Conservation (phyloP, 2,329 filamentous ascomycete species). For the Arthrinium phaeospermum region DNA sequence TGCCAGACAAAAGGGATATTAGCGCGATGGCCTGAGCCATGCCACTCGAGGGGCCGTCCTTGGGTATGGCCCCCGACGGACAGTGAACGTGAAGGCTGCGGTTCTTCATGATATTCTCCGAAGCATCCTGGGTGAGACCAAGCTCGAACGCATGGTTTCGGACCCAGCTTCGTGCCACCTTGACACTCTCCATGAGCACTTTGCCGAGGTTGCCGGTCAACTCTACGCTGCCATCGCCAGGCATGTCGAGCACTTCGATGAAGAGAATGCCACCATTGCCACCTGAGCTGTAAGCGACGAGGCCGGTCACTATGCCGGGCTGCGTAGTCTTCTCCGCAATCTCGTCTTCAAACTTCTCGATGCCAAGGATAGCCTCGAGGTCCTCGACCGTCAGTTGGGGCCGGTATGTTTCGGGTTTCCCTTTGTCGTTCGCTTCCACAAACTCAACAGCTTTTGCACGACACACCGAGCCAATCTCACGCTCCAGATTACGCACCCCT, state of each 20-base stretch:
- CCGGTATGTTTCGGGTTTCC: constrained; percentile 72
- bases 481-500: constrained; percentile 93
- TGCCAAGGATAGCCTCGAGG: constrained; percentile 87
- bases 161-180: constrained; percentile 96
- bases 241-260: constrained; percentile 98
- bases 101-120: constrained; percentile 94
- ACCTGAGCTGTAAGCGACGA: constrained; percentile 92
- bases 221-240: constrained; percentile 88
- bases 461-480: constrained; percentile 93
- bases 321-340: constrained; percentile 84
- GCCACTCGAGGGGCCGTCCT: constrained; percentile 86
- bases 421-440: constrained; percentile 83
- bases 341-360: constrained; percentile 93
- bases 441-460: constrained; percentile 95
- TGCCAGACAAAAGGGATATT: constrained; percentile 86
- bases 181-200: constrained; percentile 95
- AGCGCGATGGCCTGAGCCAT: constrained; percentile 93
- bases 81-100: constrained; percentile 96
- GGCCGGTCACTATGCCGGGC: constrained; percentile 92
- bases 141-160: constrained; percentile 94
- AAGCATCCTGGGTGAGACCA: constrained; percentile 78
- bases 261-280: constrained; percentile 96
- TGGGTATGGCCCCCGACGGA: constrained; percentile 91
- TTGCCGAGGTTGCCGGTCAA: constrained; percentile 96
- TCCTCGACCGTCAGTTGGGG: constrained; percentile 77